Conservation (phyloP, 805 yeast species). For the Zygotorulaspora chibaensis region DNA sequence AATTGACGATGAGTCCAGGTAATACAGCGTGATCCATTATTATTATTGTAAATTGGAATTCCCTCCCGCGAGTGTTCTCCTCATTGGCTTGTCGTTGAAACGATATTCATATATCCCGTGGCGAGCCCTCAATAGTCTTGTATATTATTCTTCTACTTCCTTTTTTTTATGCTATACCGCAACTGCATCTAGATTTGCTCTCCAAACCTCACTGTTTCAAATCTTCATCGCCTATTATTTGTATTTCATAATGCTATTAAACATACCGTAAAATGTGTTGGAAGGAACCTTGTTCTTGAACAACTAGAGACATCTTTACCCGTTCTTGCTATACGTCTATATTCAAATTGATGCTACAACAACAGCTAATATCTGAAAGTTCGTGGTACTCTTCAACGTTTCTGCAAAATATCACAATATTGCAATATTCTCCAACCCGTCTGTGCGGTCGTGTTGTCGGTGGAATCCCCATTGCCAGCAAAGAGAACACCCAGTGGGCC, state of each 20-base stretch:
- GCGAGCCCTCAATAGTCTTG: too few species aligned
- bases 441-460: neutral
- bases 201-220: neutral
- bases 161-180: too few species aligned
- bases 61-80: too few species aligned
- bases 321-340: constrained; percentile 17
- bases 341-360: neutral
- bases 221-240: neutral
- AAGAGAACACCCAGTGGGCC: too few species aligned
- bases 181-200: too few species aligned
- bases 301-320: constrained; percentile 87
- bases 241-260: constrained; percentile 3
- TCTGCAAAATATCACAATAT: neutral
- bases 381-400: neutral
- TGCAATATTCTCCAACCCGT: neutral
- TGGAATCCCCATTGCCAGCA: too few species aligned
- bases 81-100: too few species aligned
- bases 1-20: neutral
- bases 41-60: neutral
- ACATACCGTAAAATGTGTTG: constrained; percentile 99
- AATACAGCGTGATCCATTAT: neutral
- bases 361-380: neutral
- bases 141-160: too few species aligned
- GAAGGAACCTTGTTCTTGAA: constrained; percentile 98
- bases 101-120: too few species aligned